Conservation (phyloP, 2,329 filamentous ascomycete species). For the Akanthomyces uredinophilus region DNA sequence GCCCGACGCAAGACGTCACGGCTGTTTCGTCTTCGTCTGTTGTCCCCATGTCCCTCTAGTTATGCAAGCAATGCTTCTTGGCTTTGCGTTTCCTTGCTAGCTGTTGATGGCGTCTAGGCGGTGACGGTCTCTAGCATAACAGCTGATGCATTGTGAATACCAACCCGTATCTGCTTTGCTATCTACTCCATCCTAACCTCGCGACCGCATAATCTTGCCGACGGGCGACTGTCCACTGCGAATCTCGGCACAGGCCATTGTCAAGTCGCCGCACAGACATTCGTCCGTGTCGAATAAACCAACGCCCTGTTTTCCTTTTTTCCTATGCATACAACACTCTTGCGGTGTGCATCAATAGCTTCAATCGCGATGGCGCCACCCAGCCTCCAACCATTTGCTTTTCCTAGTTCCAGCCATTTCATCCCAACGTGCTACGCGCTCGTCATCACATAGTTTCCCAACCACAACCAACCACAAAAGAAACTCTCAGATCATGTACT, state of each 20-base stretch:
- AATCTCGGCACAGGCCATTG: not conserved
- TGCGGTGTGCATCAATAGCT: not conserved
- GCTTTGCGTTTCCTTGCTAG: not conserved
- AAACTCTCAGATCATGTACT: too few species aligned
- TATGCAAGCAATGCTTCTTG: too few species aligned
- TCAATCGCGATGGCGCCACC: not conserved
- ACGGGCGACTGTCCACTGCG: too few species aligned
- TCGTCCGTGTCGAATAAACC: not conserved
- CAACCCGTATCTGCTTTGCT: not conserved
- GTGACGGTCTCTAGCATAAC: not conserved
- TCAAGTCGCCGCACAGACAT: not conserved
- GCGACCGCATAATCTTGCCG: not conserved
- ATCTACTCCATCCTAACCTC: not conserved
- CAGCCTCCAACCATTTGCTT: not conserved
- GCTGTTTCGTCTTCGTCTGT: conserved; percentile 12
- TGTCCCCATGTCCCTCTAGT: not conserved
- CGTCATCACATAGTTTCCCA: not conserved
- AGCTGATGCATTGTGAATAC: too few species aligned
- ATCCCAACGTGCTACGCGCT: not conserved
- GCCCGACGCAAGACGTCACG: conserved; percentile 2
- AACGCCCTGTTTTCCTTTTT: not conserved
- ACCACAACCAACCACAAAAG: not conserved
- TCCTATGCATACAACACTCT: not conserved
- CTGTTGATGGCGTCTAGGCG: not conserved
- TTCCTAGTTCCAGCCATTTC: not conserved